Evolutionary conservation across 345 rosid species (phyloP).

Genomic region (Iberis pinnata): DNA sequence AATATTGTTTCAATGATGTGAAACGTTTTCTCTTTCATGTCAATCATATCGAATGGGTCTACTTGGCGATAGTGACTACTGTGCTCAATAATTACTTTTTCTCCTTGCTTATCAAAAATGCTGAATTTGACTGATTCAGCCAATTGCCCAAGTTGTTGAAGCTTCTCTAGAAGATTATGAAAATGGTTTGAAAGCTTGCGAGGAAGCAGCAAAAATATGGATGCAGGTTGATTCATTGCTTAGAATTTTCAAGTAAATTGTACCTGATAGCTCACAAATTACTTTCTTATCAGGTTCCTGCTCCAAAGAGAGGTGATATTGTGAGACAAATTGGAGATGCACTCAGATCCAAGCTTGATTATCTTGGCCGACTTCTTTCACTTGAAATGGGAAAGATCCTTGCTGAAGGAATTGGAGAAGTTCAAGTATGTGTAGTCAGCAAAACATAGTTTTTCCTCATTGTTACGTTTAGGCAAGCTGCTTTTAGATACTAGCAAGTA

Average conservation of each 20-base stretch:
- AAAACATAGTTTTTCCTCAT: background rate
- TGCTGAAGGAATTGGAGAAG: slow-evolving; percentile 97
- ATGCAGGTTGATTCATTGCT: slow-evolving; percentile 45
- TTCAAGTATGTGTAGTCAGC: slow-evolving; percentile 50
- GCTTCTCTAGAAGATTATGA: slow-evolving; percentile 78
- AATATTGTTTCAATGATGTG: too few species aligned
- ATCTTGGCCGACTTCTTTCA: slow-evolving; percentile 80
- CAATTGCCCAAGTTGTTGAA: slow-evolving; percentile 74
- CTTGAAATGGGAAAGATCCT: slow-evolving; percentile 98
- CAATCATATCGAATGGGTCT: too few species aligned
- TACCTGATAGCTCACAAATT: background rate
- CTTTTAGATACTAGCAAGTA: too few species aligned
- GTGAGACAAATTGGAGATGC: slow-evolving; percentile 97
- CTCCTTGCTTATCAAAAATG: slow-evolving; percentile 7
- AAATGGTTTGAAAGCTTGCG: slow-evolving; percentile 75
- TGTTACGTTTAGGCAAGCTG: background rate
- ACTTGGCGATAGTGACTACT: too few species aligned
- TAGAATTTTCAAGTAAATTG: background rate
- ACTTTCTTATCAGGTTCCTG: slow-evolving; percentile 56
- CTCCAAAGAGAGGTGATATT: slow-evolving; percentile 95
- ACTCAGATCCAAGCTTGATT: slow-evolving; percentile 63
- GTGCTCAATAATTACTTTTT: too few species aligned
- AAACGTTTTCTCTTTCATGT: too few species aligned
- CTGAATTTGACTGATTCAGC: slow-evolving; percentile 29
- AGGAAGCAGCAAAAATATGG: slow-evolving; percentile 77